Base-by-base conservation (phyloP, 1,284 basidiomycete genomes). In the Butyriboletus appendiculatus region DNA sequence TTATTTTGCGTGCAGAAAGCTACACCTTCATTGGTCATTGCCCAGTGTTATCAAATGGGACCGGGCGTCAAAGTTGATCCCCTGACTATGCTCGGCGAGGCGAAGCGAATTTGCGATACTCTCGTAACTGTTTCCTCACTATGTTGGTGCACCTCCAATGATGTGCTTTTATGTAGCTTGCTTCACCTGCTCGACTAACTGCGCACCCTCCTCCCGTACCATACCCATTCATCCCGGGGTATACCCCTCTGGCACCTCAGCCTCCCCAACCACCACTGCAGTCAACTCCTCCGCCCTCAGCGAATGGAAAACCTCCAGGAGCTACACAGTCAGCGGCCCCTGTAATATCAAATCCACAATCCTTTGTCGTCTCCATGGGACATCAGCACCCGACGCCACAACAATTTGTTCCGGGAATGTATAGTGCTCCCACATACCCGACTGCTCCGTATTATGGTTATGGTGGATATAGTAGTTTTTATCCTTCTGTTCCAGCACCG, bases 21-120 rank as follows among this genome's bases (percentile, higher is more conserved):
- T 45, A 85, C 90, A 0, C 79, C 85, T 40, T 81, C 87, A 10
- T 67, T 88, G 54, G 87, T 91, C 32, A 79, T 92, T 38, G 83
- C 87, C 3, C 89, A 92, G 67, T 89, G 86, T 64, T 91, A 91
- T 66, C 84, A 86, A 58, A 80, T 85, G 77, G 85, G 84, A 11
- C 81, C 85, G 12, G 75, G 76, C 9, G 80, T 75, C 54, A 86
- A 87, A 59, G 77, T 90, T 12, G 89, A 91, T 63, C 90, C 89
- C 11, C 64, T 92, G 42, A 72, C 73, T 49, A 83, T 92, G 79
- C 77, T 92, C 5, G 78, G 72, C 39, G 88, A 91, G 53, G 89
- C 90, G 6, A 90, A 90, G 68, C 79, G 82, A 44, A 81, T 86
- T 22, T 92, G 90, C 58, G 89, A 92, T 68, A 80, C 79, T 26